Evolutionary conservation across 225 moss, liverwort and hornwort genomes (phyloP).

Genomic region (Straminergon stramineum): DNA sequence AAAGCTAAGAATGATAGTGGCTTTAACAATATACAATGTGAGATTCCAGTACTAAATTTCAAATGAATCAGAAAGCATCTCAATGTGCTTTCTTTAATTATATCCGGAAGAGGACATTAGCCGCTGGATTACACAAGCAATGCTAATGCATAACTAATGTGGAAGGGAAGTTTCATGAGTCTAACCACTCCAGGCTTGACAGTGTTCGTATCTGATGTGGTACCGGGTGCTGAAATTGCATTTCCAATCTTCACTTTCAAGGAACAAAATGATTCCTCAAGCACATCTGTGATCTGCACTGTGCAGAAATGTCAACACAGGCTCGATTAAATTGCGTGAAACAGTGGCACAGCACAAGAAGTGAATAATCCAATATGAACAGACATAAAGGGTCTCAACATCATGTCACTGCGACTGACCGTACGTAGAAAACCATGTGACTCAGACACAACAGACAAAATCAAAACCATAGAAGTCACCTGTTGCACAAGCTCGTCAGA

Average conservation of each 20-base stretch:
- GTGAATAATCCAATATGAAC: not conserved
- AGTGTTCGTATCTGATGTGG: slow-evolving; percentile 7
- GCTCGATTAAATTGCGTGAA: not conserved
- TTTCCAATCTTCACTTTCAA: slow-evolving; percentile 50
- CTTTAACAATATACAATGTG: no score
- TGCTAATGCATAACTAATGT: no score
- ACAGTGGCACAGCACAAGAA: not conserved
- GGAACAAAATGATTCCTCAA: slow-evolving; percentile 32
- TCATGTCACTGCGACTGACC: no score
- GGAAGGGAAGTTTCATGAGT: not conserved
- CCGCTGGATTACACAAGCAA: no score
- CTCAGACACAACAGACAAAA: not conserved
- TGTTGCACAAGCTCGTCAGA: not conserved
- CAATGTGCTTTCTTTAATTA: no score
- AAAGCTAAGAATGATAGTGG: no score
- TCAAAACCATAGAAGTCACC: not conserved
- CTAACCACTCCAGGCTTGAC: slow-evolving; percentile 55
- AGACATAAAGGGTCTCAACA: not conserved
- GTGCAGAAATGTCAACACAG: not conserved
- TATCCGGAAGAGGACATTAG: no score
- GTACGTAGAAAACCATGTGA: not conserved
- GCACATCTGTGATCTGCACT: slow-evolving; percentile 42
- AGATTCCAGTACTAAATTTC: no score
- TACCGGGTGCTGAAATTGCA: slow-evolving; percentile 26
- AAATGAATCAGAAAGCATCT: no score